phyloP scores from a whole-genome alignment of 1,139 yeast genomes.

The Saccharomycopsis phalli region DNA sequence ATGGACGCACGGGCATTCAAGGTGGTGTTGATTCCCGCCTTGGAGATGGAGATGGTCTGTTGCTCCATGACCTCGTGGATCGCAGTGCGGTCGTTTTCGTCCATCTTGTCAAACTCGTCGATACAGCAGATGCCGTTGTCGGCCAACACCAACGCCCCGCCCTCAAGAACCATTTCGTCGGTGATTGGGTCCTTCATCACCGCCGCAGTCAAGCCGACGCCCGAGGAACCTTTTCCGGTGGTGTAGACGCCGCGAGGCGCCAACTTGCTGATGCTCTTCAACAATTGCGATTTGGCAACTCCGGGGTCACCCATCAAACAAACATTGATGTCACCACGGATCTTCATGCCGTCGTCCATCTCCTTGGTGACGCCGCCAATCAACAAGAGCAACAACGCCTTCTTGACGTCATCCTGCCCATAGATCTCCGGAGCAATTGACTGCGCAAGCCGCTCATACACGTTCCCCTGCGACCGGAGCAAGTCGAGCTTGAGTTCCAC shows the following conservation, averaged over 20 bases:
- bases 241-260: slow-evolving; percentile 98
- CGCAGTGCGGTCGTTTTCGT: slow-evolving; percentile 92
- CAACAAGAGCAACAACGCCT: slow-evolving; percentile 70
- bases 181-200: slow-evolving; percentile 98
- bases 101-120: slow-evolving; percentile 99
- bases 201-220: slow-evolving; percentile 98
- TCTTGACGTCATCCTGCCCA: slow-evolving; percentile 91
- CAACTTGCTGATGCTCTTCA: slow-evolving; percentile 83
- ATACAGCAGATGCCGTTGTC: slow-evolving; percentile 98
- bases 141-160: slow-evolving; percentile 95
- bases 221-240: slow-evolving; percentile 98
- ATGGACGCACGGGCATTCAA: slow-evolving; percentile 93
- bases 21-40: slow-evolving; percentile 97
- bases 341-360: slow-evolving; percentile 92
- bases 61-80: slow-evolving; percentile 99
- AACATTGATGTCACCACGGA: slow-evolving; percentile 94
- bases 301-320: slow-evolving; percentile 99
- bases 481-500: slow-evolving; percentile 46
- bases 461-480: slow-evolving; percentile 52
- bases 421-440: slow-evolving; percentile 97
- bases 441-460: slow-evolving; percentile 71
- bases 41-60: slow-evolving; percentile 93
- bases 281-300: slow-evolving; percentile 95
- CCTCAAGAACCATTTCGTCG: slow-evolving; percentile 96
- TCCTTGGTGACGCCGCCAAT: slow-evolving; percentile 96